Evolutionary conservation across 2,329 filamentous ascomycete genomes (phyloP).

Genomic region (Monilinia laxa): DNA sequence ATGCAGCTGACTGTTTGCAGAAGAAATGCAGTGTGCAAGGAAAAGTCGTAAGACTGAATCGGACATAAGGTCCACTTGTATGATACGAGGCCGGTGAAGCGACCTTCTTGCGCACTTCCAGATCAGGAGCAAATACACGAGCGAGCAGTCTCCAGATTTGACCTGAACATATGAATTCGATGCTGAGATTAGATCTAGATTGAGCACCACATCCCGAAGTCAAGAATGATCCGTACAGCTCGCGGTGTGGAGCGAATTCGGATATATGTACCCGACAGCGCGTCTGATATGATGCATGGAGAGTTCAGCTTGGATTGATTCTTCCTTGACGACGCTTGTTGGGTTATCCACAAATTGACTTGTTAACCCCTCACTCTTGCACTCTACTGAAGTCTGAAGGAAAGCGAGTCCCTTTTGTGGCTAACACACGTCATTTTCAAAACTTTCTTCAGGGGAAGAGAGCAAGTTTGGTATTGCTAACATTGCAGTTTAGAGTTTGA

Average conservation of each 20-base stretch:
- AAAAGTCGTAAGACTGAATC: not conserved
- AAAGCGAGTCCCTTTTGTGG: no score
- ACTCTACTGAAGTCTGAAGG: no score
- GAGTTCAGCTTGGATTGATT: not conserved
- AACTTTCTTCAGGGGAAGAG: no score
- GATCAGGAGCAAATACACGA: not conserved
- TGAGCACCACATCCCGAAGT: not conserved
- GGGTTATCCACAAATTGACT: not conserved
- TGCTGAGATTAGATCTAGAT: not conserved
- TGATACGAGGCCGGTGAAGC: not conserved
- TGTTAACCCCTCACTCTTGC: not conserved
- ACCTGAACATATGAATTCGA: not conserved
- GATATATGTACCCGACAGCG: not conserved
- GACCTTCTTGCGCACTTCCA: not conserved
- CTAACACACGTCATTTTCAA: no score
- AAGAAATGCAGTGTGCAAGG: not conserved
- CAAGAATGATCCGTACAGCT: not conserved
- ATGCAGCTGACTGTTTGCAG: slow-evolving; percentile 6
- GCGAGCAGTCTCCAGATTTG: not conserved
- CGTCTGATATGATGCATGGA: not conserved
- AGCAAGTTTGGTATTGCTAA: no score
- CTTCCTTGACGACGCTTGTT: no score
- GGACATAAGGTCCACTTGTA: not conserved
- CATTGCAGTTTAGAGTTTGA: no score
- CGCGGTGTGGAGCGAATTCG: not conserved